These are phyloP conservation scores for Colletotrichum spaethianum DNA, from an alignment of 2,329 filamentous ascomycete genomes.

Conservation along the genomic window DNA sequence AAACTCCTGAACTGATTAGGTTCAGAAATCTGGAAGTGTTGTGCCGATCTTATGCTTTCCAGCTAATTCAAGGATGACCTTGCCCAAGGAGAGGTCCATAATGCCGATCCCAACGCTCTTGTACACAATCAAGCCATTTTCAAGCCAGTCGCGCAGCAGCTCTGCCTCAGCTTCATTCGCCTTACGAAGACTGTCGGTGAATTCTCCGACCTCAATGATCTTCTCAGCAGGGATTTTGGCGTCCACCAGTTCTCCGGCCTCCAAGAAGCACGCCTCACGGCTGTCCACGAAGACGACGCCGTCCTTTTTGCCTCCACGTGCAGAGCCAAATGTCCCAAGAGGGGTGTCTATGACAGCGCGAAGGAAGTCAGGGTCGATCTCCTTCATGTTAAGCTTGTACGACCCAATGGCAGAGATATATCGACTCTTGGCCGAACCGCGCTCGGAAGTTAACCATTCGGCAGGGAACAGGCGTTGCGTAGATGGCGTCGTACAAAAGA, in stretches of 20 bases:
- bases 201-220: conserved; percentile 64
- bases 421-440: conserved; percentile 43
- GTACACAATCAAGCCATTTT: conserved; percentile 76
- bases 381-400: conserved; percentile 51
- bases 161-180: conserved; percentile 52
- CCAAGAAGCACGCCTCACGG: conserved; percentile 48
- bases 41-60: conserved; percentile 31
- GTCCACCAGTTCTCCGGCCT: conserved; percentile 51
- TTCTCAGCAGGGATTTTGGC: conserved; percentile 42
- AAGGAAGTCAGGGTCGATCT: conserved; percentile 50
- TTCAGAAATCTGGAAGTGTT: conserved; percentile 21
- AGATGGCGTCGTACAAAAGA: conserved; percentile 52
- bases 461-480: conserved; percentile 48
- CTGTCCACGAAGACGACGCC: conserved; percentile 47
- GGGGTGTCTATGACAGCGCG: conserved; percentile 43
- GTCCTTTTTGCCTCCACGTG: conserved; percentile 4
- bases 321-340: conserved; percentile 24
- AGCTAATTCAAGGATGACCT: conserved; percentile 34
- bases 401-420: conserved; percentile 51
- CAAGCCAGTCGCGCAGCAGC: conserved; percentile 70
- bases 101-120: conserved; percentile 78
- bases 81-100: conserved; percentile 69
- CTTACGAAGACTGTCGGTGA: conserved; percentile 68
- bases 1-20: neutral
- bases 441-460: conserved; percentile 41